Base-by-base conservation (phyloP, 768 basidiomycete species). In the Daedaleopsis nitida region DNA sequence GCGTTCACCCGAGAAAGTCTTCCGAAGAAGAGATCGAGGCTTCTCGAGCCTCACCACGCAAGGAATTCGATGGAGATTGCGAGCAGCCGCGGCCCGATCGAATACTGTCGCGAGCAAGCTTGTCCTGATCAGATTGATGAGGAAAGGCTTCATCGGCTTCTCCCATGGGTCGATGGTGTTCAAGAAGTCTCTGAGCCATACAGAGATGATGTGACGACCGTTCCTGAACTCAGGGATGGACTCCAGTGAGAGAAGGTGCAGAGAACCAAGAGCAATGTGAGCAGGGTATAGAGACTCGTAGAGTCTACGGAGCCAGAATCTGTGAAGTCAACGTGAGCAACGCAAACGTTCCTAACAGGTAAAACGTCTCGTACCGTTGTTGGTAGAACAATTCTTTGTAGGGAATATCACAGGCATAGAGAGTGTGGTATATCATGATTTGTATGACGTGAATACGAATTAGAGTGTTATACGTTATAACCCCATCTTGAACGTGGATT, bases 271-370 rank as follows among this genome's bases (percentile, higher is more conserved):
- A n/a, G 69, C 57, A 57, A 80, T 72, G 51, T 69, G 75, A 0
- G 80, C 68, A 3, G 87, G 86, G 60, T 79, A 75, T 7, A 87
- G 52, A 1, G 79, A 76, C 19, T 83, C 80, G 55, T 85, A 81
- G 0, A 88, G 69, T 27, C 72, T 75, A 5, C 63, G 65, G 9
- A 86, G 70, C 80, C 82, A 84, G 47, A 71, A 72, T 52, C 83
- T 85, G 59, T 32, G 7, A 7, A 32, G 4, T 32, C 7, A 7
- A 7, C 7, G 27, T 32, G 7, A 32, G 7, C 27, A 32, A 32
- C 4, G 27, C 27, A 32, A 32, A 32, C 7, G 27, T 32, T n/a
- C 27, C 27, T 32, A 7, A 32, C 27, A 32, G 7, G 27, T 32
- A 3, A 32, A 32, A 32, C 27, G 4, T 32, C 27, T 3, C 27